phyloP scores from a whole-genome alignment of 257 asterid species.

The Nicotiana tabacum region DNA sequence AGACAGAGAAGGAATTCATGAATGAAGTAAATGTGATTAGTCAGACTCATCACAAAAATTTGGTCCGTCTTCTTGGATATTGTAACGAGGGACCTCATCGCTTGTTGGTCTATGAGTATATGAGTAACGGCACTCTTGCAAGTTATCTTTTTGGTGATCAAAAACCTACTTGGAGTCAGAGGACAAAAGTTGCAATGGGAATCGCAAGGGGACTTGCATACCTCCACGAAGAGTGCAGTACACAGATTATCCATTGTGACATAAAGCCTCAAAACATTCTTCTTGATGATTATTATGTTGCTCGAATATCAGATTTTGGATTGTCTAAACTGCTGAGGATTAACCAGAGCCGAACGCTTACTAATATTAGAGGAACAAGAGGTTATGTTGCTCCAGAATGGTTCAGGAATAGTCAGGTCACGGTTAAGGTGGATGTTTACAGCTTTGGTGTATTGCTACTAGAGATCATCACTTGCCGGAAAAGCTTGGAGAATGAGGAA shows the following conservation, averaged over 20 bases:
- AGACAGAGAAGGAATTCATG: constrained; percentile 50
- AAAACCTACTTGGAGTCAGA: constrained; percentile 42
- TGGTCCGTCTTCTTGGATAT: constrained; percentile 50
- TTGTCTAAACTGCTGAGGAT: constrained; percentile 33
- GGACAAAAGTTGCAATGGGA: constrained; percentile 38
- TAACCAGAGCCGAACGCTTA: constrained; percentile 24
- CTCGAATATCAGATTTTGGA: constrained; percentile 36
- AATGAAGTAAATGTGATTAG: constrained; percentile 52
- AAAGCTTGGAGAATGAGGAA: constrained; percentile 1
- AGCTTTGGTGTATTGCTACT: constrained; percentile 34
- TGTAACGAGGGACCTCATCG: constrained; percentile 43
- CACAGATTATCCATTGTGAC: constrained; percentile 59
- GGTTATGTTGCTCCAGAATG: constrained; percentile 42
- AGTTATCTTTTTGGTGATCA: constrained; percentile 25
- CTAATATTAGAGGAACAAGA: constrained; percentile 32
- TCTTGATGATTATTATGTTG: constrained; percentile 26
- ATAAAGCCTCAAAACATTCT: constrained; percentile 45
- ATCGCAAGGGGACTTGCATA: constrained; percentile 43
- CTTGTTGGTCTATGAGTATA: constrained; percentile 38
- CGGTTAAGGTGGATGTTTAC: constrained; percentile 31
- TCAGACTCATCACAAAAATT: constrained; percentile 57
- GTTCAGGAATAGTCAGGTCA: constrained; percentile 29
- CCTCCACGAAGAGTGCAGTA: constrained; percentile 52
- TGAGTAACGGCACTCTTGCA: constrained; percentile 45
- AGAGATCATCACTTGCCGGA: constrained; percentile 30